phyloP scores from a whole-genome alignment of 2,329 filamentous ascomycete genomes.

The Aspergillus fischeri region DNA sequence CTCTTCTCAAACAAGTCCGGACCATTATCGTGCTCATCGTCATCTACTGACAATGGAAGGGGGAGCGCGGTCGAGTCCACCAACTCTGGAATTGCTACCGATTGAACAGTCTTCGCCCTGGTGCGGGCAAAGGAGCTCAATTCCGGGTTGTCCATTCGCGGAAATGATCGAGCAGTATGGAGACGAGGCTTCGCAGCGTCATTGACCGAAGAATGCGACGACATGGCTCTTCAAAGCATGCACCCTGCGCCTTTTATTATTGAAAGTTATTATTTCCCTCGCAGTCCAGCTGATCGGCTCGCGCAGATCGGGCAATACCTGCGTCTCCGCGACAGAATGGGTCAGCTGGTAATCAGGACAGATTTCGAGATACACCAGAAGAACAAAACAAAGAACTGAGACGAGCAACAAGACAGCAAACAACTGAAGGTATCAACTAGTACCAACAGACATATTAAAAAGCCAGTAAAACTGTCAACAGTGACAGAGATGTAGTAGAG shows the following conservation, averaged over 20 bases:
- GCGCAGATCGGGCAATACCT: constrained; percentile 18
- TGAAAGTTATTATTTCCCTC: constrained; percentile 2
- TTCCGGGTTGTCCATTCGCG: constrained; percentile 29
- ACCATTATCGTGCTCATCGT: constrained; percentile 22
- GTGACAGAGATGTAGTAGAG: background rate
- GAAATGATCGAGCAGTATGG: constrained; percentile 28
- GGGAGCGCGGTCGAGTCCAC: constrained; percentile 22
- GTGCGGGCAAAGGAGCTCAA: constrained; percentile 20
- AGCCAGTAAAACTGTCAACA: background rate
- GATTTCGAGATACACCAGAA: background rate
- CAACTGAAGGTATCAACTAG: background rate
- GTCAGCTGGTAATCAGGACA: background rate
- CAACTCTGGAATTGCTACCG: constrained; percentile 19
- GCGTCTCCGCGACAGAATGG: constrained; percentile 1
- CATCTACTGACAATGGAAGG: constrained; percentile 16
- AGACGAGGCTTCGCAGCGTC: constrained; percentile 21
- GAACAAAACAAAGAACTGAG: background rate
- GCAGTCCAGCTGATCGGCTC: constrained; percentile 26
- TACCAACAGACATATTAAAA: background rate
- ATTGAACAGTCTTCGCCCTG: constrained; percentile 25
- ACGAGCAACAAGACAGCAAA: background rate
- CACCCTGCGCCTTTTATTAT: background rate
- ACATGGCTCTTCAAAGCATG: constrained; percentile 18
- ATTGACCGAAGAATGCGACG: constrained; percentile 22
- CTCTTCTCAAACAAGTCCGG: constrained; percentile 45